These are phyloP conservation scores for Barbatosphaeria neglecta DNA, from an alignment of 495 filamentous ascomycete genomes.

Conservation along the genomic window DNA sequence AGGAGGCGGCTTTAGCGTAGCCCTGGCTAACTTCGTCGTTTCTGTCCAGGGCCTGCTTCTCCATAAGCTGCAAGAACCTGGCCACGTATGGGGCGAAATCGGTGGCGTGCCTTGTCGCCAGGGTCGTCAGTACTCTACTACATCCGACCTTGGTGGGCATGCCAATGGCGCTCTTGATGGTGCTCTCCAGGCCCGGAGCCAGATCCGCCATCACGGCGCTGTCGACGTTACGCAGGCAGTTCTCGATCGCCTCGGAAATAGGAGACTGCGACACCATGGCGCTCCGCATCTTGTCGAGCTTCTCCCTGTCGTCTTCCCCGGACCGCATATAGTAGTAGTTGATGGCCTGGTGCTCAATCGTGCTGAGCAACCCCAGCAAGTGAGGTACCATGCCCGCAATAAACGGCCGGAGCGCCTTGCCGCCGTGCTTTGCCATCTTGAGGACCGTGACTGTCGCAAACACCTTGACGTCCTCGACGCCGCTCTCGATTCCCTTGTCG, in stretches of 20 bases:
- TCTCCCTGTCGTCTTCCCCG: constrained; percentile 71
- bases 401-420: constrained; percentile 61
- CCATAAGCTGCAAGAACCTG: constrained; percentile 60
- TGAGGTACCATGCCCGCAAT: constrained; percentile 71
- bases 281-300: constrained; percentile 75
- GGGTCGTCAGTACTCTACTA: constrained; percentile 71
- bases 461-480: constrained; percentile 69
- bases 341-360: constrained; percentile 72
- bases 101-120: constrained; percentile 64
- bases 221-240: constrained; percentile 79
- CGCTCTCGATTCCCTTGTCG: constrained; percentile 76
- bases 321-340: constrained; percentile 90
- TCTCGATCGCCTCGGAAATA: constrained; percentile 85
- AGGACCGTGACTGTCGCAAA: constrained; percentile 67
- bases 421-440: constrained; percentile 78
- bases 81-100: constrained; percentile 69
- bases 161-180: constrained; percentile 75
- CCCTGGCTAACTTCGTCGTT: constrained; percentile 82
- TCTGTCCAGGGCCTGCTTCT: constrained; percentile 71
- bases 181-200: constrained; percentile 56
- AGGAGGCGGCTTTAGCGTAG: constrained; percentile 78
- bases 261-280: constrained; percentile 74
- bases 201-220: constrained; percentile 59
- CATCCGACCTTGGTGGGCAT: constrained; percentile 90
- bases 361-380: constrained; percentile 68